Conservation (phyloP, 805 yeast species). For the Candida qinlingensis region DNA sequence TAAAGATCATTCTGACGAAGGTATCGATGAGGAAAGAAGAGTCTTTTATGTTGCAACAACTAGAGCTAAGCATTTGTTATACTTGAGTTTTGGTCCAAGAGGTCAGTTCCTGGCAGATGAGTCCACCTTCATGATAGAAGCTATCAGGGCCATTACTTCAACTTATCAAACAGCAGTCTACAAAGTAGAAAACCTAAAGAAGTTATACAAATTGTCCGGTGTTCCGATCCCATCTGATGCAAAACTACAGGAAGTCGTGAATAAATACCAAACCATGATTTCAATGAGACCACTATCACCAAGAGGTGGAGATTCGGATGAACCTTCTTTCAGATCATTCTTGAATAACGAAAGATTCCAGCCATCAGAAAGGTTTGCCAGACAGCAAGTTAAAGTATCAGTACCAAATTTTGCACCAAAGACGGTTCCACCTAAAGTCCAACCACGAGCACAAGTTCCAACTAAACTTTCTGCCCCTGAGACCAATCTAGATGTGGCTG, state of each 20-base stretch:
- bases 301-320: neutral
- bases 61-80: constrained; percentile 61
- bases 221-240: neutral
- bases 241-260: constrained; percentile 14
- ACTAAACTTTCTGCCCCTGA: neutral
- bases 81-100: constrained; percentile 27
- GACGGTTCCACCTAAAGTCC: neutral
- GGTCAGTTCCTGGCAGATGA: neutral
- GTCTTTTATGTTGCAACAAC: constrained; percentile 87
- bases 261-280: neutral
- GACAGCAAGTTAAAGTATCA: no score
- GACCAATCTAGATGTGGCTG: neutral
- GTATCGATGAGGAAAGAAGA: constrained; percentile 72
- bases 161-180: constrained; percentile 2
- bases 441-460: neutral
- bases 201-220: constrained; percentile 5
- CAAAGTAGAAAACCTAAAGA: neutral
- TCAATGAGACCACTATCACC: neutral
- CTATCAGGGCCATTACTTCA: neutral
- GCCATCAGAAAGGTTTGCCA: no score
- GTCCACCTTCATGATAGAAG: constrained; percentile 15
- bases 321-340: constrained; percentile 9
- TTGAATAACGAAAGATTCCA: no score
- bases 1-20: constrained; percentile 23
- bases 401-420: no score